Conservation (phyloP, 2,329 filamentous ascomycete genomes). For the Beauveria sp. region DNA sequence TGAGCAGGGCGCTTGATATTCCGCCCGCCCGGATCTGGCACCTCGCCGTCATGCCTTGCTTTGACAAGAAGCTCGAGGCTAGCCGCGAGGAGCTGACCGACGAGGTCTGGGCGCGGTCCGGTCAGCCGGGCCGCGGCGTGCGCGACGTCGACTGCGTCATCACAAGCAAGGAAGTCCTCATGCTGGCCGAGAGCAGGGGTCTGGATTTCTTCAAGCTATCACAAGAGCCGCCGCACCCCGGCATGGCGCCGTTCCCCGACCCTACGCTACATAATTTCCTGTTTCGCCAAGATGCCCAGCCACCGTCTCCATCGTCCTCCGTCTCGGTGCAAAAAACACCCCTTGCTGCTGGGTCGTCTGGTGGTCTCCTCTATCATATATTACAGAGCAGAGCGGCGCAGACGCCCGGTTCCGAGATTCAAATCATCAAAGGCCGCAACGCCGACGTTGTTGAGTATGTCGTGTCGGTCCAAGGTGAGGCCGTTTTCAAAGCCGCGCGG, state of each 20-base stretch:
- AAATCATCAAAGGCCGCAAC: slow-evolving; percentile 71
- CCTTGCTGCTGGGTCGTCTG: slow-evolving; percentile 66
- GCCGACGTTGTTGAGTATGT: slow-evolving; percentile 83
- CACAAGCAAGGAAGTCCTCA: slow-evolving; percentile 87
- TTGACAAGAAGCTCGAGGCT: slow-evolving; percentile 97
- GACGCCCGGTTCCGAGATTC: slow-evolving; percentile 64
- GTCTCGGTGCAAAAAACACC: slow-evolving; percentile 32
- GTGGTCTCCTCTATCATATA: slow-evolving; percentile 82
- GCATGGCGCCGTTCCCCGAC: slow-evolving; percentile 63
- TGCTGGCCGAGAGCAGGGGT: slow-evolving; percentile 73
- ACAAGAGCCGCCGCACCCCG: slow-evolving; percentile 41
- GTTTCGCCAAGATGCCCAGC: slow-evolving; percentile 44
- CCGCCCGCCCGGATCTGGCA: slow-evolving; percentile 83
- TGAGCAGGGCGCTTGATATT: slow-evolving; percentile 66
- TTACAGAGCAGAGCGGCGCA: slow-evolving; percentile 65
- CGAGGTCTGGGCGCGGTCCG: slow-evolving; percentile 56
- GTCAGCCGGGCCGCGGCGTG: slow-evolving; percentile 45
- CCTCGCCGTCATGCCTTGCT: slow-evolving; percentile 93
- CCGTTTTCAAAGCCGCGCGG: slow-evolving; percentile 71
- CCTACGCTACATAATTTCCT: slow-evolving; percentile 62
- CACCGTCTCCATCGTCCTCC: neutral
- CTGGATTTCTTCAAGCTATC: slow-evolving; percentile 69
- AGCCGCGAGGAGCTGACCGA: slow-evolving; percentile 89
- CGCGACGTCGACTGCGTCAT: slow-evolving; percentile 97
- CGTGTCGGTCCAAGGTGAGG: slow-evolving; percentile 49